Conservation (phyloP, 768 basidiomycete genomes). For the Suillus subluteus region DNA sequence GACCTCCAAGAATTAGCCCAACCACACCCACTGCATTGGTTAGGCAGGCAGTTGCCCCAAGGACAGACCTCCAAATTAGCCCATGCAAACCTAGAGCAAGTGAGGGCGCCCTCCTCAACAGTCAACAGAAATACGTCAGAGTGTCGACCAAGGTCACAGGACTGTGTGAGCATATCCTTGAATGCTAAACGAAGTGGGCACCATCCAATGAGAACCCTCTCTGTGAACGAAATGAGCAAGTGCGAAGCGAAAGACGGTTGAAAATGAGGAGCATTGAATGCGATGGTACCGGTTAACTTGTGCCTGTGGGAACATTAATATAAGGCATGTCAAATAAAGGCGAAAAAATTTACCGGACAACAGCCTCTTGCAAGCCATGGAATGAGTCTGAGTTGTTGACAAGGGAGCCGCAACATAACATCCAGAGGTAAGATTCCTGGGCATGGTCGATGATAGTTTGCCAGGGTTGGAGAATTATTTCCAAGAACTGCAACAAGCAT, state of each 20-base stretch:
- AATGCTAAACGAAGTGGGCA: background rate
- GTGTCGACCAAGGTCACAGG: background rate
- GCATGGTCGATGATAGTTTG: background rate
- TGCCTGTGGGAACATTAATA: background rate
- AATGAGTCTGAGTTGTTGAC: background rate
- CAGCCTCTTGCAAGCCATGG: background rate
- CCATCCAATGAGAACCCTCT: background rate
- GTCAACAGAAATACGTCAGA: background rate
- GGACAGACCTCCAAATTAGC: background rate
- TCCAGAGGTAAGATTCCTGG: background rate
- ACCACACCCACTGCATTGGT: slow-evolving; percentile 8
- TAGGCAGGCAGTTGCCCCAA: slow-evolving; percentile 4
- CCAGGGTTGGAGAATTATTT: background rate
- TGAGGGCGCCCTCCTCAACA: background rate
- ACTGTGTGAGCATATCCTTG: background rate
- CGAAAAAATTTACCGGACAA: background rate
- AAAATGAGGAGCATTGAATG: background rate
- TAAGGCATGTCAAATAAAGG: background rate
- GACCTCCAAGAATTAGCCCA: background rate
- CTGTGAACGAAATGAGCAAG: background rate
- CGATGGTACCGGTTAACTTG: background rate
- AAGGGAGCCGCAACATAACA: background rate
- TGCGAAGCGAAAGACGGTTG: background rate
- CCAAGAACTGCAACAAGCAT: background rate
- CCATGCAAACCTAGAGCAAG: background rate